Percentiles rank a stretch among this genome's conserved stretches.
Conservation (phyloP, 306 rosid genomes). For the Sicyos edulis region DNA sequence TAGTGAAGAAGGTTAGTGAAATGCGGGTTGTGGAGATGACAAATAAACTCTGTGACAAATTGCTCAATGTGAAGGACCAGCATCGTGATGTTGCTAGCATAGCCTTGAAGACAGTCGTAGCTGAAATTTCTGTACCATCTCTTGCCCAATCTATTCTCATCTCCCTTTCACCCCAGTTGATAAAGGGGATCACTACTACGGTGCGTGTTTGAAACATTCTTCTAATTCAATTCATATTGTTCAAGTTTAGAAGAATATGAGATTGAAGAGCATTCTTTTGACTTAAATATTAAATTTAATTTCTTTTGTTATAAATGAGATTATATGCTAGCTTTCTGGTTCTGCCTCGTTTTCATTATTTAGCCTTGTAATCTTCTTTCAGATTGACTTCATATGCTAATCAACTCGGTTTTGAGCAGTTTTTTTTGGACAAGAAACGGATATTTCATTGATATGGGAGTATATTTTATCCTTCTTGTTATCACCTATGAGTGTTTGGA, state of each 20-base stretch:
- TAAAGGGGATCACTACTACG: conserved; percentile 65
- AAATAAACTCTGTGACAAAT: conserved; percentile 65
- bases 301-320: background rate
- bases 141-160: conserved; percentile 81
- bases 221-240: background rate
- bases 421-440: background rate
- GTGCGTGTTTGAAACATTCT: conserved; percentile 43
- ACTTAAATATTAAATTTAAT: background rate
- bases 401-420: background rate
- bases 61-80: conserved; percentile 85
- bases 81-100: conserved; percentile 96
- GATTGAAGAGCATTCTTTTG: background rate
- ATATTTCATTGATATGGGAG: background rate
- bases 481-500: no score
- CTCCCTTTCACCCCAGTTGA: conserved; percentile 67
- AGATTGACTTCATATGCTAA: background rate
- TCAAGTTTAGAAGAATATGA: conserved; percentile 19
- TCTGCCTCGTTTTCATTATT: background rate
- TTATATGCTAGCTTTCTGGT: background rate
- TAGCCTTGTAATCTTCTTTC: background rate
- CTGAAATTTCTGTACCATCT: conserved; percentile 75
- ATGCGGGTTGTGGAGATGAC: conserved; percentile 87
- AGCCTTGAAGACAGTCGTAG: conserved; percentile 90
- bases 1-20: conserved; percentile 84
- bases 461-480: no score